Evolutionary conservation across 2,329 filamentous ascomycete genomes (phyloP), one percentile per base, ranked within the genome.

Genomic region (Microsporum audouinii): DNA sequence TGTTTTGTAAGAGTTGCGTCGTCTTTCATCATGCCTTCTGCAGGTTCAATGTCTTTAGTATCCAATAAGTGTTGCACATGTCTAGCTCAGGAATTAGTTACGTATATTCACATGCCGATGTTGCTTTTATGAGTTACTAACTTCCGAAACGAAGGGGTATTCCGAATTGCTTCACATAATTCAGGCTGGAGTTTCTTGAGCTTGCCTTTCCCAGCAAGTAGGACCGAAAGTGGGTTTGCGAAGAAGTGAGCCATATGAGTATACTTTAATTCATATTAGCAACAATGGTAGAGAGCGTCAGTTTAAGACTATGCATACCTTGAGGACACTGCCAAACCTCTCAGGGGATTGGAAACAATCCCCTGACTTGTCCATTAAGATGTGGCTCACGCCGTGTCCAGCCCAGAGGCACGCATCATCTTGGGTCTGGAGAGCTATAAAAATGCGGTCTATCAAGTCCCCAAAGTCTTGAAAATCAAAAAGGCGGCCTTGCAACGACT

Each of bases 201-300:
- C 6, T 63, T 43, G 17, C 56, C 29, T 7, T 66, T 58, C 5
- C 67, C 61, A 51, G 69, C 68, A n/a, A 84, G 70, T 53, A 85
- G 75, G 2, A 81, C 68, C 38, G 79, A 79, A 1, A 84, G 70
- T 5, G 80, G 77, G 66, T 84, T 86, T 31, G 83, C 82, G 64
- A 84, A 86, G 68, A 83, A 85, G 65, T 84, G 81, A 6, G 81
- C 81, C 83, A 86, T 85, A 66, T 82, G 83, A 0, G 80, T 78
- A 70, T 86, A 86, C 75, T 84, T 70, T 2, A 10, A 64, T 59
- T 58, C 75, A 63, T 31, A 72, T 65, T 62, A n/a, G 56, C 12
- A 43, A 17, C n/a, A 14, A 12, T 51, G 5, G 17, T 33, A 33
- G 41, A 55, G 5, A 31, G 55, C 36, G 14, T 55, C n/a, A 14